Evolutionary conservation across 176 grass and related monocot species (phyloP).

Genomic region (Raddia distichophylla): DNA sequence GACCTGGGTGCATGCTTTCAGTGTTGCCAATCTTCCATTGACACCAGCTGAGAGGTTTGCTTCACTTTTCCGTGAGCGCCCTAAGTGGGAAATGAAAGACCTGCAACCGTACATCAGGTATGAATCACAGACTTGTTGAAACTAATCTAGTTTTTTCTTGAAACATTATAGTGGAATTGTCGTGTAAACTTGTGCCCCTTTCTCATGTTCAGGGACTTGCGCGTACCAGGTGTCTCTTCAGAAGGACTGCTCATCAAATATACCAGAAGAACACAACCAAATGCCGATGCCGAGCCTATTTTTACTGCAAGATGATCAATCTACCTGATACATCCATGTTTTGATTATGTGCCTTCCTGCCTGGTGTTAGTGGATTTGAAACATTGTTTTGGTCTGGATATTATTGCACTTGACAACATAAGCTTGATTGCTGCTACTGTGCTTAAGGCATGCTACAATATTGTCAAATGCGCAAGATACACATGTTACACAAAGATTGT

Average conservation of each 20-base stretch:
- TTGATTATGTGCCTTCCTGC: neutral
- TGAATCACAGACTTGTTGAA: neutral
- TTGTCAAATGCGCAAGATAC: neutral
- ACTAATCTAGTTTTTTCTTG: neutral
- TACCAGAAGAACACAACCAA: slow-evolving; percentile 78
- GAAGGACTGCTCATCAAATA: slow-evolving; percentile 99
- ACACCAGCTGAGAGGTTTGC: slow-evolving; percentile 73
- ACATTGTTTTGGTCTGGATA: slow-evolving; percentile 24
- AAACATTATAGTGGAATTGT: neutral
- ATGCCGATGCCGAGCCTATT: slow-evolving; percentile 68
- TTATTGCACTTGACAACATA: neutral
- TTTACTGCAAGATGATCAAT: slow-evolving; percentile 76
- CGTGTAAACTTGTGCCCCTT: neutral
- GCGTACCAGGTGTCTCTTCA: slow-evolving; percentile 66
- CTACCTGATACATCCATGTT: neutral
- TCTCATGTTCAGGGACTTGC: slow-evolving; percentile 58
- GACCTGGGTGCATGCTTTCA: slow-evolving; percentile 84
- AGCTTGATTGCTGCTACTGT: neutral
- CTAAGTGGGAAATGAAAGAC: slow-evolving; percentile 92
- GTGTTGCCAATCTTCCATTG: slow-evolving; percentile 64
- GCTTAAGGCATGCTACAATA: neutral
- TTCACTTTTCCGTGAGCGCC: slow-evolving; percentile 62
- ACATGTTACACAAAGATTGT: neutral
- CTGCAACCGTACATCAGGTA: slow-evolving; percentile 93
- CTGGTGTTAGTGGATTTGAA: neutral